A percentile compares a stretch with the other conserved stretches of the same genome.
Conservation (phyloP, 495 filamentous ascomycete genomes). For the Aspergillus biplanus region DNA sequence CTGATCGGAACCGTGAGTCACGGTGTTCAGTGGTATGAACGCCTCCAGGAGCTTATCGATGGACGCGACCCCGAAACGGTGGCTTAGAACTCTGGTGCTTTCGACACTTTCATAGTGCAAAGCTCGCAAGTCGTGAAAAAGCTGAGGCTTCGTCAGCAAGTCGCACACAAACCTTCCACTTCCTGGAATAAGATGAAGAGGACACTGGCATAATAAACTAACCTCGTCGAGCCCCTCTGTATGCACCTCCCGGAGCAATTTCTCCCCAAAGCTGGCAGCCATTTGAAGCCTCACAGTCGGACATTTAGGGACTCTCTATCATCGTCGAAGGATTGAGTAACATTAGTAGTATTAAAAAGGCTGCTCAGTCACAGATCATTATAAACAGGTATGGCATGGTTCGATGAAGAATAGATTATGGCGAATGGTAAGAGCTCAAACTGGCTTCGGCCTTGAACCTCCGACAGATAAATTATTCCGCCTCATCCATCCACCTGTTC, state of each 20-base stretch:
- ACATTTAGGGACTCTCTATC: slow-evolving; percentile 21
- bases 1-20: slow-evolving; percentile 7
- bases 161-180: neutral
- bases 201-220: slow-evolving; percentile 25
- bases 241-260: slow-evolving; percentile 66
- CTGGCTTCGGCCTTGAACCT: neutral
- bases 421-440: neutral
- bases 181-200: neutral
- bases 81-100: neutral
- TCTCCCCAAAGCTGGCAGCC: slow-evolving; percentile 57
- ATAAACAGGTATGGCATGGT: neutral
- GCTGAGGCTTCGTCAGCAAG: slow-evolving; percentile 29
- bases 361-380: neutral
- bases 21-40: slow-evolving; percentile 36
- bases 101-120: slow-evolving; percentile 23
- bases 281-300: slow-evolving; percentile 22
- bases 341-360: neutral
- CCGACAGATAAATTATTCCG: slow-evolving; percentile 8
- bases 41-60: slow-evolving; percentile 55
- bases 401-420: neutral
- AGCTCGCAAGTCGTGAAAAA: slow-evolving; percentile 51
- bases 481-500: neutral
- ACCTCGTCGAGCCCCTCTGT: slow-evolving; percentile 70
- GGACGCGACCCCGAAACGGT: slow-evolving; percentile 44
- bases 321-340: neutral